phyloP scores from a whole-genome alignment of 108 stramenopile genomes.

The Nitzschia putrida region DNA sequence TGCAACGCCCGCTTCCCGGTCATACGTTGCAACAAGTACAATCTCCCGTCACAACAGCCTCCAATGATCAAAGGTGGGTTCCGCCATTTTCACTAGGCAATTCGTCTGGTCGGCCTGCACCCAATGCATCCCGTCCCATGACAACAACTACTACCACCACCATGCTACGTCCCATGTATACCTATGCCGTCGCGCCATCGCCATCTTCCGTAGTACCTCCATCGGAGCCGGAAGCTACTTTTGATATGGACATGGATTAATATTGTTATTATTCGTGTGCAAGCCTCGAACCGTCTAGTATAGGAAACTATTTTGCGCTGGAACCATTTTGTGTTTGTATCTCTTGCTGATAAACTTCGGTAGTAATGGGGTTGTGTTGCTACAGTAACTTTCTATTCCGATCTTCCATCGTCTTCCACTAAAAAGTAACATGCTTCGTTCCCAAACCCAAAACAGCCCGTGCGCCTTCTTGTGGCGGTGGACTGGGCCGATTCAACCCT shows the following conservation, averaged over 20 bases:
- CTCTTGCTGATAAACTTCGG: neutral
- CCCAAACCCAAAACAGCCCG: no score
- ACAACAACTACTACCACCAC: neutral
- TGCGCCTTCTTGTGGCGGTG: no score
- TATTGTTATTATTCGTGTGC: neutral
- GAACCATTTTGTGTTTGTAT: neutral
- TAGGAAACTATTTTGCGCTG: neutral
- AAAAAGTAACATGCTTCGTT: no score
- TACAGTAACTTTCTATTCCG: no score
- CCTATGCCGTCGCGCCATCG: neutral
- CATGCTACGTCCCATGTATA: neutral
- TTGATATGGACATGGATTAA: conserved; percentile 38
- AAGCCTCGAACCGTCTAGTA: neutral
- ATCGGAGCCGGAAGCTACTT: conserved; percentile 34
- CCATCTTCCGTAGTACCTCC: neutral
- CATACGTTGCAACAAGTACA: conserved; percentile 14
- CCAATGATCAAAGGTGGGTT: neutral
- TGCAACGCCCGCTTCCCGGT: conserved; percentile 1
- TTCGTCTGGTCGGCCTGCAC: neutral
- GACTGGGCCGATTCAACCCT: no score
- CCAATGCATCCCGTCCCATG: neutral
- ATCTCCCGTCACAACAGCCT: conserved; percentile 1
- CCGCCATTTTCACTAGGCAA: neutral
- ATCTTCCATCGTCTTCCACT: no score
- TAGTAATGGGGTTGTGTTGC: no score